Conservation (phyloP, 139 green algal genomes). For the Chlorella sp. region DNA sequence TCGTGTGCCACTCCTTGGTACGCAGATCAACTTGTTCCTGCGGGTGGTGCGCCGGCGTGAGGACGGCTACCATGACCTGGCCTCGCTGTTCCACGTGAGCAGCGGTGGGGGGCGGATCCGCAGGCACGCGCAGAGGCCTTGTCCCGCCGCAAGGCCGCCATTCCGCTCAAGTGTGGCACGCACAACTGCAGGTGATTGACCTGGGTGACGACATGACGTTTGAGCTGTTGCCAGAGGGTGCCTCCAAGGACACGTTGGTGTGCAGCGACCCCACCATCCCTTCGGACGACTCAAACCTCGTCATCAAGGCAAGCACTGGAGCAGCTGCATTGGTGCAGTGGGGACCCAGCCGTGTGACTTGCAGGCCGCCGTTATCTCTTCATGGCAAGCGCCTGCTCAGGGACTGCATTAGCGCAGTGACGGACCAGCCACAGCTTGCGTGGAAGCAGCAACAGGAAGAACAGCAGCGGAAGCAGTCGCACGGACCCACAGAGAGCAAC, state of each 20-base stretch:
- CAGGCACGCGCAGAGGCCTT: too few relatives aligned
- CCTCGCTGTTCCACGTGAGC: conserved; percentile 91
- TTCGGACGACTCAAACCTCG: conserved; percentile 88
- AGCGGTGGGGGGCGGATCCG: too few relatives aligned
- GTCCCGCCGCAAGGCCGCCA: too few relatives aligned
- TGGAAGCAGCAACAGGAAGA: too few relatives aligned
- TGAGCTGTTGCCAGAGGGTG: conserved; percentile 26
- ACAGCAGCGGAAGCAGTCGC: too few relatives aligned
- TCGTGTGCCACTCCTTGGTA: neutral
- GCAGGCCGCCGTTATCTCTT: too few relatives aligned
- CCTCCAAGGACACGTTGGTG: conserved; percentile 59
- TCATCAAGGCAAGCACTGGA: conserved; percentile 73
- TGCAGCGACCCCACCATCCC: conserved; percentile 83
- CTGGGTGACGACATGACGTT: conserved; percentile 90
- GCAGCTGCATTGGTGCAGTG: neutral
- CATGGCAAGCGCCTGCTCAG: too few relatives aligned
- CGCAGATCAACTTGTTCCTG: conserved; percentile 97
- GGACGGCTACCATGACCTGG: conserved; percentile 98
- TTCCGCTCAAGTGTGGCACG: too few relatives aligned
- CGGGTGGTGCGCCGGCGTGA: conserved; percentile 70
- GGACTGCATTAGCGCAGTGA: too few relatives aligned
- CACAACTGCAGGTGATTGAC: conserved; percentile 89
- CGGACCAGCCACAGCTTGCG: neutral
- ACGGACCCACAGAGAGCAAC: too few relatives aligned
- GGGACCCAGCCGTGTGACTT: too few relatives aligned